Conservation (phyloP, 352 stramenopile species). For the Blastocystis sp. region DNA sequence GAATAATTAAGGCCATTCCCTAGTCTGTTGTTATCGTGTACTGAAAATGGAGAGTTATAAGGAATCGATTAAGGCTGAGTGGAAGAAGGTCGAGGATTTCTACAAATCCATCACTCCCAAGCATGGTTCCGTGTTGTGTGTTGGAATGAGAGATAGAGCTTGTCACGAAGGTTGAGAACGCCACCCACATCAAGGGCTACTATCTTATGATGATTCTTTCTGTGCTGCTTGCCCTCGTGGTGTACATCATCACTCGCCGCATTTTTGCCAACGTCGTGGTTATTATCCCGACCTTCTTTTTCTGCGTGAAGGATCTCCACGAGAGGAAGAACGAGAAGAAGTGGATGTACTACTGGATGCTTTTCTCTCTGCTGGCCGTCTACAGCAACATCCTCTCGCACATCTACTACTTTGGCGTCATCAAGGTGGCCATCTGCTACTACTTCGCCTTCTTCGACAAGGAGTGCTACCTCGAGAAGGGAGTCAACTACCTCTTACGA, state of each 20-base stretch:
- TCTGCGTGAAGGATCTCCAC: constrained; percentile 9
- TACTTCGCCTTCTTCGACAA: constrained; percentile 64
- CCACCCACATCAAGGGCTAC: background rate
- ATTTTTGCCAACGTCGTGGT: constrained; percentile 1
- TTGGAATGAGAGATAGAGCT: constrained; percentile 12
- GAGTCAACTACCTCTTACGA: background rate
- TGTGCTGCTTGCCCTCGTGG: background rate
- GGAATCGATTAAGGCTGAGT: constrained; percentile 3
- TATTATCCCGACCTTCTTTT: background rate
- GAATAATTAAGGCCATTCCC: background rate
- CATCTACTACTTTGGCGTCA: constrained; percentile 21
- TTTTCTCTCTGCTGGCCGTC: constrained; percentile 1
- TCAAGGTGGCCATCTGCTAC: constrained; percentile 23
- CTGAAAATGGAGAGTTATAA: constrained; percentile 6
- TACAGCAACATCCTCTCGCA: background rate
- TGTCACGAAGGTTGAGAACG: constrained; percentile 19
- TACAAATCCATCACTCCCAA: constrained; percentile 56
- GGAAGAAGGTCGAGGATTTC: constrained; percentile 29
- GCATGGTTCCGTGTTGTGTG: constrained; percentile 12
- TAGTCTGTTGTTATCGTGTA: constrained; percentile 6
- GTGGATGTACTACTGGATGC: constrained; percentile 55
- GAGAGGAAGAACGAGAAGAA: constrained; percentile 6
- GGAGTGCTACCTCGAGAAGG: constrained; percentile 30
- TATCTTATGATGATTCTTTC: constrained; percentile 39
- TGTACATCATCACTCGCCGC: background rate